Evolutionary conservation across 2,329 filamentous ascomycete species (phyloP), one percentile per base, ranked within the genome.

Genomic region (Fusarium nisikadoi): DNA sequence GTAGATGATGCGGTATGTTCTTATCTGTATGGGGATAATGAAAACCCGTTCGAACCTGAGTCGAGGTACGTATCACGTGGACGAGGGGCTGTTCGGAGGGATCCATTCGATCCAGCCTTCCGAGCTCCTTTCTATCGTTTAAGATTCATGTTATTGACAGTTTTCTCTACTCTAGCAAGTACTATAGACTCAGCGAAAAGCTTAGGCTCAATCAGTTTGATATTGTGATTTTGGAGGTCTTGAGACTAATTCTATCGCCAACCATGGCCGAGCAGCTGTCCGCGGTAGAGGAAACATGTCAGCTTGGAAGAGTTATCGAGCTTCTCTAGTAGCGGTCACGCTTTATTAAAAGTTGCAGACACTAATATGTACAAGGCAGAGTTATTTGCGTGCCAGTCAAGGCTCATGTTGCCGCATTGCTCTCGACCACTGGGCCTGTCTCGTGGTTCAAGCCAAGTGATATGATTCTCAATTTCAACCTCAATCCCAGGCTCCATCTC

Each of bases 321-420:
- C 25, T 29, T n/a, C 3, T 43, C 5, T 8, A 19, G 16, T 19
- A 43, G 23, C 0, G 10, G 23, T 1, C 3, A 19, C 16, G 12
- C 13, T 7, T 6, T 19, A 17, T 2, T 25, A 6, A 19, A 43
- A 43, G 16, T 23, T 11, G 16, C 7, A 25, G 33, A 35, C 33
- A 35, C 33, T 17, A 9, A 35, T 17, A 35, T 35, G 16, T 17
- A 16, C 14, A 35, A 35, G 9, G 19, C 23, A 5, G 42, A 43
- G 10, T 19, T 25, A 3, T 25, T 19, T 6, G 16, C 6, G 41
- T 43, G 17, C 8, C 12, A 23, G 23, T 19, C 13, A 8, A 43
- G 16, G 11, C 7, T 27, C 42, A 6, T 17, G 12, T 45, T 19
- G 12, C 42, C 8, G 17, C 27, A 19, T 45, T 27, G 42, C 8